A percentile compares a stretch with the other conserved stretches of the same genome.
These are phyloP conservation scores for Sugiyamaella smithiae DNA, from an alignment of 805 yeast species.

Conservation along the genomic window DNA sequence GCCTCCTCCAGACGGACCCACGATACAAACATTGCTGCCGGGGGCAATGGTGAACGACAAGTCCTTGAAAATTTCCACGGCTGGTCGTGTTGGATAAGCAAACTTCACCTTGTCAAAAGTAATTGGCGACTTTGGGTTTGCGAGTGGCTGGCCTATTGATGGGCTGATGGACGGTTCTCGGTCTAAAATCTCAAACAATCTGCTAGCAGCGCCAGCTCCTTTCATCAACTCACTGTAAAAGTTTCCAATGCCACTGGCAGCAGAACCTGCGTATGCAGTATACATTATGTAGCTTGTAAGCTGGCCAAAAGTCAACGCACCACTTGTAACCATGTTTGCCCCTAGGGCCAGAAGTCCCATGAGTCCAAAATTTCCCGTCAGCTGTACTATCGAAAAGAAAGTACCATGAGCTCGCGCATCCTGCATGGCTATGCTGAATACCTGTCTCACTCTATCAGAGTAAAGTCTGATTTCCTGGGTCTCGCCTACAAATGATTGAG, in stretches of 20 bases:
- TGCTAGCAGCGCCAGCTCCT: slow-evolving; percentile 93
- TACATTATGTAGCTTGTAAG: slow-evolving; percentile 92
- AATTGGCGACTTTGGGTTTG: slow-evolving; percentile 42
- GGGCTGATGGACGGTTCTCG: slow-evolving; percentile 70
- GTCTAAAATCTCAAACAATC: slow-evolving; percentile 84
- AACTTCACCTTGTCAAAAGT: slow-evolving; percentile 63
- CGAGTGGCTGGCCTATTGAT: slow-evolving; percentile 53
- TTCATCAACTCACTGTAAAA: slow-evolving; percentile 95
- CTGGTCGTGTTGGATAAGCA: slow-evolving; percentile 80
- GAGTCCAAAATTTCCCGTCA: slow-evolving; percentile 78
- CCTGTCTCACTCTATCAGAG: slow-evolving; percentile 63
- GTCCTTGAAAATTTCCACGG: slow-evolving; percentile 59
- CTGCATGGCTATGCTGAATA: slow-evolving; percentile 64
- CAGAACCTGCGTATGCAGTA: slow-evolving; percentile 90
- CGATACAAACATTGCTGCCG: slow-evolving; percentile 90
- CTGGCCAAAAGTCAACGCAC: slow-evolving; percentile 81
- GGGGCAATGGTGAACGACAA: slow-evolving; percentile 60
- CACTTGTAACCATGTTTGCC: slow-evolving; percentile 72
- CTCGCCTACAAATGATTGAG: slow-evolving; percentile 90
- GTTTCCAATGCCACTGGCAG: slow-evolving; percentile 85
- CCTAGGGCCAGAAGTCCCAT: slow-evolving; percentile 79
- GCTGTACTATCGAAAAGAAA: slow-evolving; percentile 75
- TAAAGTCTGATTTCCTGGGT: slow-evolving; percentile 70
- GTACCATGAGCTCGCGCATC: slow-evolving; percentile 79
- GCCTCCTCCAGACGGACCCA: slow-evolving; percentile 97